These are phyloP conservation scores for Pichia thaimueangensis DNA, from an alignment of 805 yeast species.

Conservation along the genomic window DNA sequence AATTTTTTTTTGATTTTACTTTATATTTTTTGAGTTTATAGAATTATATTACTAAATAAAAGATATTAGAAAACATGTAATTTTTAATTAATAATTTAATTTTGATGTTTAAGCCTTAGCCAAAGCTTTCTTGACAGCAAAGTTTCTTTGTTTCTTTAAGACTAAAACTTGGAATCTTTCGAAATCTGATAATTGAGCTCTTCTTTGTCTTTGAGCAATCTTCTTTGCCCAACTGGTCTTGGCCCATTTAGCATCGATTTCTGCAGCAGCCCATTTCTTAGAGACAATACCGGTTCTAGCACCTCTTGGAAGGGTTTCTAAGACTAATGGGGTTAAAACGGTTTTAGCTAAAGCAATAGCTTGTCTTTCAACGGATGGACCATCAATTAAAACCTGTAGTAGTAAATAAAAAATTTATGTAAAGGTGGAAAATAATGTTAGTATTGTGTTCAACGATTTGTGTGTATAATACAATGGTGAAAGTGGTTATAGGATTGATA, in stretches of 20 bases:
- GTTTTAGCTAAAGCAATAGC: conserved; percentile 80
- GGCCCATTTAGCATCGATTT: conserved; percentile 85
- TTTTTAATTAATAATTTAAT: not conserved
- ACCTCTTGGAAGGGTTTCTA: conserved; percentile 88
- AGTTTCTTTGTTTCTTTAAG: conserved; percentile 95
- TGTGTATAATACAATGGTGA: too few relatives aligned
- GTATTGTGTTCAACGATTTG: conserved; percentile 11
- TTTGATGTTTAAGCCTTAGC: conserved; percentile 71
- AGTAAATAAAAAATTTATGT: conserved; percentile 3
- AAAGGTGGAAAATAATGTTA: conserved; percentile 5
- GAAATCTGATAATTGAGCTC: conserved; percentile 90
- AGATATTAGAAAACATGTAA: not conserved
- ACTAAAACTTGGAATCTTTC: conserved; percentile 99
- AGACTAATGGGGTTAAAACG: conserved; percentile 87
- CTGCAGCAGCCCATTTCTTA: conserved; percentile 93
- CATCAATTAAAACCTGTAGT: conserved; percentile 81
- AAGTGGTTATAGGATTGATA: too few relatives aligned
- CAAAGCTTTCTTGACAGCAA: conserved; percentile 89
- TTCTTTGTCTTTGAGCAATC: conserved; percentile 90
- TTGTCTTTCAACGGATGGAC: conserved; percentile 95
- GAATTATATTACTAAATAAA: conserved; percentile 2
- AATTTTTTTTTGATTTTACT: not conserved
- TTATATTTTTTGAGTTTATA: conserved; percentile 1
- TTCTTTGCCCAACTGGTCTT: conserved; percentile 96
- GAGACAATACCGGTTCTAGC: conserved; percentile 77